These are phyloP conservation scores for Chenopodium suecicum DNA, from an alignment of 148 eudicot genomes.

Conservation along the genomic window DNA sequence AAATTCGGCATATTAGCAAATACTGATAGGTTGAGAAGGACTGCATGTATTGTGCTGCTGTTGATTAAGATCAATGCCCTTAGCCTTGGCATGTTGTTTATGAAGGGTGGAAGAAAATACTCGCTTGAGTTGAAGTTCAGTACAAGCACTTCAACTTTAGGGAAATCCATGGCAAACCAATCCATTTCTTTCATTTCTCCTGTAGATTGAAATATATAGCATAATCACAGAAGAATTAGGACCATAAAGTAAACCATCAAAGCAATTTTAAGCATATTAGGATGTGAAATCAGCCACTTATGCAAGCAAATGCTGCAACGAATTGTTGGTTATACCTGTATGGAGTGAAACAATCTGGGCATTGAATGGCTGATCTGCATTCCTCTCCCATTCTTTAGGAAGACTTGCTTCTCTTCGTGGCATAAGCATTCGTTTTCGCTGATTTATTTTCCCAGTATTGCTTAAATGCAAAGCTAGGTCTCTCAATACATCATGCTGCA, in stretches of 20 bases:
- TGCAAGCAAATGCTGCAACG: background rate
- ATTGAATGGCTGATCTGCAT: constrained; percentile 57
- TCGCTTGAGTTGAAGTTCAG: constrained; percentile 58
- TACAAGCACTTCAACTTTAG: constrained; percentile 80
- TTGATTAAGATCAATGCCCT: constrained; percentile 65
- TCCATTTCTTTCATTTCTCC: constrained; percentile 74
- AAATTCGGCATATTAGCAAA: constrained; percentile 47
- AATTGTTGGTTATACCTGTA: constrained; percentile 45
- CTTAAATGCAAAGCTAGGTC: constrained; percentile 78
- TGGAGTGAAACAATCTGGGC: constrained; percentile 71
- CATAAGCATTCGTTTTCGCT: constrained; percentile 63
- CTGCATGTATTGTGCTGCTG: constrained; percentile 49
- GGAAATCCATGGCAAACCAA: constrained; percentile 69
- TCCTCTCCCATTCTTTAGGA: constrained; percentile 82
- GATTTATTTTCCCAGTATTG: constrained; percentile 44
- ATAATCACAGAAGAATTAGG: background rate
- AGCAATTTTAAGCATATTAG: background rate
- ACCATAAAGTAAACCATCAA: background rate
- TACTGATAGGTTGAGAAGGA: constrained; percentile 51
- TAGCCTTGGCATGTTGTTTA: constrained; percentile 66
- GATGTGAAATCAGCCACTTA: background rate
- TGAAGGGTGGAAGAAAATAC: constrained; percentile 73
- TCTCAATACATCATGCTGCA: constrained; percentile 83
- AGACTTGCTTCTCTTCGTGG: constrained; percentile 63
- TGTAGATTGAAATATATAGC: constrained; percentile 19